These are phyloP conservation scores for Aciculosporium take DNA, from an alignment of 2,329 filamentous ascomycete species.

Conservation along the genomic window DNA sequence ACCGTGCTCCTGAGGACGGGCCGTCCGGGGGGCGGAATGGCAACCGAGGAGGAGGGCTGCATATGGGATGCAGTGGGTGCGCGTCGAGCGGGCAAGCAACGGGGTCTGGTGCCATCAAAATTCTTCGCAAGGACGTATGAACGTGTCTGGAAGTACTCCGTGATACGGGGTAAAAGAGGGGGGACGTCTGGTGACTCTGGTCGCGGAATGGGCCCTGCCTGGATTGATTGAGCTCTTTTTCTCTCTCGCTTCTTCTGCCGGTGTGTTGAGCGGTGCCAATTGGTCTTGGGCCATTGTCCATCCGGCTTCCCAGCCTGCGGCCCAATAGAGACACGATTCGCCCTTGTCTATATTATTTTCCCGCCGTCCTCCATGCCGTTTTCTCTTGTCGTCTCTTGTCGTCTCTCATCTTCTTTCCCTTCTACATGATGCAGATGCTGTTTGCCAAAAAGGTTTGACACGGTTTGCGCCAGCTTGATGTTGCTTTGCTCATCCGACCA, in stretches of 20 bases:
- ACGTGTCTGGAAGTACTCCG: no score
- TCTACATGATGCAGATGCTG: no score
- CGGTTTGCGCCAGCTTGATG: not conserved
- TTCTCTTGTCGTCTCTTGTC: not conserved
- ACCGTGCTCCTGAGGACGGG: constrained; percentile 5
- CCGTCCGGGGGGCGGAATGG: constrained; percentile 5
- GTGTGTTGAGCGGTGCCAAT: not conserved
- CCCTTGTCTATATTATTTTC: constrained; percentile 3
- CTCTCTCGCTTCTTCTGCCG: not conserved
- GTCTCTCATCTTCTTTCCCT: not conserved
- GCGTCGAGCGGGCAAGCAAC: not conserved
- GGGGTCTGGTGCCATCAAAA: no score
- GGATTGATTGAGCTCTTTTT: not conserved
- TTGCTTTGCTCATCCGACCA: no score
- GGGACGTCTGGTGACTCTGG: no score
- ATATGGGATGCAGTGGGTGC: constrained; percentile 2
- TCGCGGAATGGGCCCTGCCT: not conserved
- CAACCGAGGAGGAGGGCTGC: constrained; percentile 6
- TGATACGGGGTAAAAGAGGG: no score
- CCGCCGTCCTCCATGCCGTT: not conserved
- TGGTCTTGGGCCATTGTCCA: not conserved
- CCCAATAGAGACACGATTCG: not conserved
- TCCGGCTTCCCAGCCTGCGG: constrained; percentile 1
- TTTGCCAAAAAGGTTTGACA: no score
- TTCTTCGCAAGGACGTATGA: no score